Percentiles rank a stretch among this genome's conserved stretches.
Evolutionary conservation across 2,329 filamentous ascomycete genomes (phyloP).

Genomic region (Xylariaceae sp.): DNA sequence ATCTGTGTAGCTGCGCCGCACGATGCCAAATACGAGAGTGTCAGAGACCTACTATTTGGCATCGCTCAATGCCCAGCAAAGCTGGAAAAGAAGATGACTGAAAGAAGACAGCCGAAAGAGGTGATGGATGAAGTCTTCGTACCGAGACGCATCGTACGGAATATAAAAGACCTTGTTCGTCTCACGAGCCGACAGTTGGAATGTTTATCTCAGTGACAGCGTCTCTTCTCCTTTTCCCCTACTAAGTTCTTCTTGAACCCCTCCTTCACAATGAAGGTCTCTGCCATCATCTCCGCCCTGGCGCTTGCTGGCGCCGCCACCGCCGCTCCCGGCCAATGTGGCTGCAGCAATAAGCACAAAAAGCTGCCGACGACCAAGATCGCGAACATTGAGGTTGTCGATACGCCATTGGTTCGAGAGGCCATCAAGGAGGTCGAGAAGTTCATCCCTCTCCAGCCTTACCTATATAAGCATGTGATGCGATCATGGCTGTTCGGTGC

Average conservation of each 20-base stretch:
- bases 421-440: conserved; percentile 13
- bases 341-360: conserved; percentile 1
- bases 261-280: conserved; percentile 14
- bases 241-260: neutral
- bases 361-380: conserved; percentile 17
- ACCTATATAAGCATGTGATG: conserved; percentile 19
- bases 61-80: too few relatives aligned
- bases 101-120: too few relatives aligned
- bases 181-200: too few relatives aligned
- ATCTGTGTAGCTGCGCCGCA: too few relatives aligned
- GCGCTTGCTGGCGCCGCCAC: conserved; percentile 12
- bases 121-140: too few relatives aligned
- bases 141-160: neutral
- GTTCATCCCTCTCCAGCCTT: conserved; percentile 22
- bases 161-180: conserved; percentile 5
- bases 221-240: too few relatives aligned
- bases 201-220: too few relatives aligned
- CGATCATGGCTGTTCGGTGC: conserved; percentile 18
- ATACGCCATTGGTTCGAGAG: conserved; percentile 16
- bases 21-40: too few relatives aligned
- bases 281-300: conserved; percentile 11
- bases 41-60: too few relatives aligned
- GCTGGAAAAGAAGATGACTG: too few relatives aligned
- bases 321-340: conserved; percentile 5
- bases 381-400: conserved; percentile 18